phyloP scores from a whole-genome alignment of 2,329 filamentous ascomycete genomes.

The Beauveria australis region DNA sequence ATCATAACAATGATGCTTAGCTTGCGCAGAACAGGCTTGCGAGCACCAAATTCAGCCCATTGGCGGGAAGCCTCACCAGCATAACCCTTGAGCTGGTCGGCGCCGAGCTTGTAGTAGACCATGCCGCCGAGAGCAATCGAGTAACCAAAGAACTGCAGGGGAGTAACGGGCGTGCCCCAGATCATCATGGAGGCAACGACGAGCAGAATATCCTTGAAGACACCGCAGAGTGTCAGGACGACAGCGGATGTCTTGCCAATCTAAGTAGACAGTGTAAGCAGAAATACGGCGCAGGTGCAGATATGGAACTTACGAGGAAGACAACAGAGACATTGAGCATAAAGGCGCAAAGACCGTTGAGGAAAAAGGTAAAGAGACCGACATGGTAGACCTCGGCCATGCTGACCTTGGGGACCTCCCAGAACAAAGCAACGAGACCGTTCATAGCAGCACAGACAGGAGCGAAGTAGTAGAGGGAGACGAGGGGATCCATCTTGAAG shows the following conservation, averaged over 20 bases:
- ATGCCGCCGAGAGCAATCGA: constrained; percentile 71
- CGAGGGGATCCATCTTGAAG: constrained; percentile 90
- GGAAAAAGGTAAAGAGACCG: constrained; percentile 62
- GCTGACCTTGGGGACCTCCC: constrained; percentile 62
- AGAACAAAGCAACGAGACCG: constrained; percentile 61
- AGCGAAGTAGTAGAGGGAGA: constrained; percentile 85
- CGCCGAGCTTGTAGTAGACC: constrained; percentile 70
- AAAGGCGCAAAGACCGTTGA: constrained; percentile 73
- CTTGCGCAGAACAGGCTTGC: constrained; percentile 71
- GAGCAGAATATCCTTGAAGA: constrained; percentile 81
- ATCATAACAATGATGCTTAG: constrained; percentile 59
- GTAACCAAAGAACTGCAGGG: constrained; percentile 77
- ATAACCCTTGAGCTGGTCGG: constrained; percentile 68
- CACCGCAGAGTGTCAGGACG: constrained; percentile 78
- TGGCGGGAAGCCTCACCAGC: constrained; percentile 56
- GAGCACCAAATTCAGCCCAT: constrained; percentile 70
- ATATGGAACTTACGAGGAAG: constrained; percentile 24
- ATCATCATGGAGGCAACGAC: constrained; percentile 73
- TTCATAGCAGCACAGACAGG: constrained; percentile 80
- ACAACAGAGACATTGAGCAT: constrained; percentile 78
- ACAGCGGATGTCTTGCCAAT: constrained; percentile 88
- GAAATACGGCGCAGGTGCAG: constrained; percentile 14
- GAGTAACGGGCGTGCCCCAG: constrained; percentile 67
- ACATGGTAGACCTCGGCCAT: constrained; percentile 66
- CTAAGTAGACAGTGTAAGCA: constrained; percentile 63